Evolutionary conservation across 129 eudicot genomes (phyloP).

Genomic region (Rutidosis leptorrhynchoides): DNA sequence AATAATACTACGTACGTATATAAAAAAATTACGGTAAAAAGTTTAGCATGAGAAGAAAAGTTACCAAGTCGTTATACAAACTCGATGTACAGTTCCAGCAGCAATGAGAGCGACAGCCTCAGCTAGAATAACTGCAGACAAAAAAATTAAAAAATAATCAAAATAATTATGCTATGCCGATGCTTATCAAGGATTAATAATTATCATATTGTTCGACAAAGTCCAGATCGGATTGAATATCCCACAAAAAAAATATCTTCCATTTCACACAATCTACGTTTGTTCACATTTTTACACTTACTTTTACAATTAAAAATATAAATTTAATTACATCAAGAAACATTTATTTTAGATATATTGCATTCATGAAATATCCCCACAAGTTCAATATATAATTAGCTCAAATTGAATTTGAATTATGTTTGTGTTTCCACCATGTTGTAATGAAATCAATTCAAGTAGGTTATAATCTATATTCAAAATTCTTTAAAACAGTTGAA

Average conservation of each 20-base stretch:
- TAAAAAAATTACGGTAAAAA: not conserved
- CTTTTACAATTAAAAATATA: too few relatives aligned
- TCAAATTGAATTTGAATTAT: not conserved
- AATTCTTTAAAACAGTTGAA: not conserved
- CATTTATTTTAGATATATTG: too few relatives aligned
- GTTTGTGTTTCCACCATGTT: too few relatives aligned
- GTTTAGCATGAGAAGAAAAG: conserved; percentile 20
- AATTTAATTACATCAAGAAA: too few relatives aligned
- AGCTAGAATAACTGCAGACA: conserved; percentile 63
- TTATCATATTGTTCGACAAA: not conserved
- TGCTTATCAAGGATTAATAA: not conserved
- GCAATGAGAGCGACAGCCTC: conserved; percentile 79
- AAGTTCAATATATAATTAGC: not conserved
- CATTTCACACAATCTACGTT: not conserved
- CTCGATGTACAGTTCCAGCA: conserved; percentile 87
- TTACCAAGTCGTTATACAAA: conserved; percentile 94
- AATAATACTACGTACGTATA: not conserved
- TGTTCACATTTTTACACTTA: not conserved
- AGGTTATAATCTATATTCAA: not conserved
- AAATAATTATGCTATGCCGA: not conserved
- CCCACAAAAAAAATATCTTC: not conserved
- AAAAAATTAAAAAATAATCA: too few relatives aligned
- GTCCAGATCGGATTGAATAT: not conserved
- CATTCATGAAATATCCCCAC: too few relatives aligned
- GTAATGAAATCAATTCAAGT: not conserved